phyloP scores from a whole-genome alignment of 257 asterid species.

The Solanum microdontum region DNA sequence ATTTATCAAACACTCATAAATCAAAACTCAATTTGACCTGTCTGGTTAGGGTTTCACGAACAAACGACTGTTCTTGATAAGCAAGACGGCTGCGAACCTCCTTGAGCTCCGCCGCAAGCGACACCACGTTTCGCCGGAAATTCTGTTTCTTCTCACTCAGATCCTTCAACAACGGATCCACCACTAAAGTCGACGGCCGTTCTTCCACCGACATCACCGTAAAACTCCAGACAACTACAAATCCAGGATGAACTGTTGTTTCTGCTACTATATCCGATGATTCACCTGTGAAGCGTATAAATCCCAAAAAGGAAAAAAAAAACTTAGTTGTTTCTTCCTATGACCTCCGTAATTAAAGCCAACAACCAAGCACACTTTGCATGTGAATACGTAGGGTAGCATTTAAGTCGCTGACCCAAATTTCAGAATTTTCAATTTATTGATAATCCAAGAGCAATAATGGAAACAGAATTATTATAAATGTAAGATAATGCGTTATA shows the following conservation, averaged over 20 bases:
- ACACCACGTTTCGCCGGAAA: slow-evolving; percentile 78
- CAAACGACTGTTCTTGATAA: slow-evolving; percentile 44
- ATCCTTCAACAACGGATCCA: slow-evolving; percentile 83
- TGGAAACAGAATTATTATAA: not conserved
- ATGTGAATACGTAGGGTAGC: slow-evolving; percentile 40
- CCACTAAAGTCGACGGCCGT: slow-evolving; percentile 18
- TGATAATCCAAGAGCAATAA: not conserved
- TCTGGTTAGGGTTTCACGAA: slow-evolving; percentile 42
- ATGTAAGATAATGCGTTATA: not conserved
- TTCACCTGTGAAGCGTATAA: not conserved
- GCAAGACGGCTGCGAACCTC: slow-evolving; percentile 65
- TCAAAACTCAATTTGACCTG: slow-evolving; percentile 35
- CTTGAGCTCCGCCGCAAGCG: slow-evolving; percentile 79
- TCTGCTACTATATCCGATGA: not conserved
- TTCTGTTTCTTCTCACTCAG: slow-evolving; percentile 78
- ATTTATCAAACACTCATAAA: not conserved
- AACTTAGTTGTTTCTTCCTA: not conserved
- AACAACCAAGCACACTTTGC: slow-evolving; percentile 25
- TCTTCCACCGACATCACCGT: slow-evolving; percentile 25
- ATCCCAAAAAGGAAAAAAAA: not conserved
- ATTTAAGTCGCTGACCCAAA: slow-evolving; percentile 19
- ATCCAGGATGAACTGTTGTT: not conserved
- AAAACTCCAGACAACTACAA: not conserved
- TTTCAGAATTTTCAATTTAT: not conserved
- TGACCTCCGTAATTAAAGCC: slow-evolving; percentile 16